Base-by-base conservation (phyloP, 805 yeast genomes). In the Hanseniaspora mollemarum region DNA sequence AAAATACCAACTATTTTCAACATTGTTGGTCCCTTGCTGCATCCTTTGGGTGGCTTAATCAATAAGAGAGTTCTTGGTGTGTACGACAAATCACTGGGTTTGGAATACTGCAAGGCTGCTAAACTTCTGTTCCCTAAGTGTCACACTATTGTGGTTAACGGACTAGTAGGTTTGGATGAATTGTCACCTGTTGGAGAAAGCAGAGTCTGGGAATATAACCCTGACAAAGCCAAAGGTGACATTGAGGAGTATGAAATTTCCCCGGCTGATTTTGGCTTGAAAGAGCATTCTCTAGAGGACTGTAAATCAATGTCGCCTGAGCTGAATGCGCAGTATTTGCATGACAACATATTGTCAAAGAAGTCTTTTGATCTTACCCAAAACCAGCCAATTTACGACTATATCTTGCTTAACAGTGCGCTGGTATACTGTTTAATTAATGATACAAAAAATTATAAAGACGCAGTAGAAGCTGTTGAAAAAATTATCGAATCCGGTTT, bases 1-100 rank as follows among this genome's bases (percentile, higher is more conserved):
- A 96, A 95, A 0, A 75, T 90, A 10, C 97, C 97, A 2, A 83
- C 97, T 1, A 85, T 92, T 22, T 92, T 92, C 74, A 92, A 92
- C 65, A 80, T 92, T 12, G 68, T 92, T 53, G 99, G 99, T 0
- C 99, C 99, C 1, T 68, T 92, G 54, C 70, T 92, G 55, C 94
- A 92, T 69, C 99, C 99, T 2, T 85, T 86, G 8, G 87, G 87
- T 1, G 65, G 78, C 38, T 29, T 40, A 15, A 68, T 78, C 21
- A 74, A 75, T 54, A 83, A 92, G 4, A 74, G 97, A 56, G 80
- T 92, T 15, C 71, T 92, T 41, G 99, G 99, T 40, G 98, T 92
- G 1, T 87, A 84, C 65, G 72, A 87, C 18, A 83, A 83, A 57
- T 68, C 68, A 7, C 66, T 92, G 55, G 99, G 97, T 4, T 77